Evolutionary conservation across 169 alveolate species (phyloP), one percentile per base, ranked within the genome.

Genomic region (Eimeria necatrix): DNA sequence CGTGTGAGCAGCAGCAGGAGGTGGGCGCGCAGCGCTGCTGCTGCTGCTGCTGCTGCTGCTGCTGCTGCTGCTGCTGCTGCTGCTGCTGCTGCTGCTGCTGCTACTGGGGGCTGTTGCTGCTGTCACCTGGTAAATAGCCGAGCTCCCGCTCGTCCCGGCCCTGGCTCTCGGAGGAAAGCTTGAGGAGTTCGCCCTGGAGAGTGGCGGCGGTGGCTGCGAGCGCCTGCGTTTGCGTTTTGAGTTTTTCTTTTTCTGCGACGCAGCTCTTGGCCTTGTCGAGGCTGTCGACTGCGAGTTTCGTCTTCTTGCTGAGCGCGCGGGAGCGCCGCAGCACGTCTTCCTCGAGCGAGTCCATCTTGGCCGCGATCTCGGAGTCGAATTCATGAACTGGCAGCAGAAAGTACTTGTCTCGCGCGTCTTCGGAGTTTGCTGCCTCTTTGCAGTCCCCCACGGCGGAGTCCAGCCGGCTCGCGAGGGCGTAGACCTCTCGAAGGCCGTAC

Each of bases 371-470:
- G 22, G 98, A 93, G 59, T 98, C 98, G 83, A 96, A 98, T 26
- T 96, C 96, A 3, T 98, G 96, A 32, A 97, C 97, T 87, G 97
- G 97, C 76, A 97, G 97, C 41, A 98, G 97, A 78, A 98, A 98
- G 94, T 97, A 98, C 81, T 98, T 98, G 91, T 98, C 99, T 93
- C 99, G 95, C 5, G 99, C 99, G 83, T 98, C 99, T 20, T 94
- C 95, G 32, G 98, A 96, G 86, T 97, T 97, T 12, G 99, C 99
- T 3, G 99, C 99, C 76, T 97, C 98, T 84, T 98, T 96, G 94
- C 99, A 98, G 78, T 97, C 97, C 48, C 96, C 97, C 52, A 98
- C 97, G 7, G 97, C 97, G 10, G 98, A 96, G 80, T 97, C 96
- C 94, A 98, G 91, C 80, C 97, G 96, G 95, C 97, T 97, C 7